phyloP scores from a whole-genome alignment of 2,329 filamentous ascomycete genomes.

The Fusarium sp. region DNA sequence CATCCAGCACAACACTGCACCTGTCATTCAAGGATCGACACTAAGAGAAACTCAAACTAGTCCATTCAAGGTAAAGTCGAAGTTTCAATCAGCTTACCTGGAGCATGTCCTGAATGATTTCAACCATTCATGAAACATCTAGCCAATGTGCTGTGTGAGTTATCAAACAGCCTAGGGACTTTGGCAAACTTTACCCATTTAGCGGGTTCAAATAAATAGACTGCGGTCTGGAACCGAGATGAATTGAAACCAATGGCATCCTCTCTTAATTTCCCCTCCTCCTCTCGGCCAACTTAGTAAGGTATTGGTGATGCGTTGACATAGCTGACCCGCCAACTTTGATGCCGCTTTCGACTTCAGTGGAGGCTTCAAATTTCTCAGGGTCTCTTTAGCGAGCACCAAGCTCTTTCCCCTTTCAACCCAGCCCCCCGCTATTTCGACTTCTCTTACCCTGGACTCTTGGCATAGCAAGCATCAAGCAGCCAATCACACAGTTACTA shows the following conservation, averaged over 20 bases:
- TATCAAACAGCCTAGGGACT: constrained; percentile 1
- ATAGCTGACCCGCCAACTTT: neutral
- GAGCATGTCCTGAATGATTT: constrained; percentile 14
- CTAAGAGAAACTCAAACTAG: constrained; percentile 25
- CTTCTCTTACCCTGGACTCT: constrained; percentile 16
- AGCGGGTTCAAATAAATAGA: neutral
- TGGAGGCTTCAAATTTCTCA: constrained; percentile 5
- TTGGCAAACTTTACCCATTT: constrained; percentile 9
- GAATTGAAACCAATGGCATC: neutral
- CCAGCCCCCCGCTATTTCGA: constrained; percentile 21
- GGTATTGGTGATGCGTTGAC: constrained; percentile 15
- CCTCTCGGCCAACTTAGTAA: constrained; percentile 13
- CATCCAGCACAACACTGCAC: neutral
- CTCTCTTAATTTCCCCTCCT: constrained; percentile 2
- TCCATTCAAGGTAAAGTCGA: constrained; percentile 29
- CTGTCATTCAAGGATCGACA: constrained; percentile 27
- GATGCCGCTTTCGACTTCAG: constrained; percentile 18
- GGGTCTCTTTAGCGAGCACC: constrained; percentile 22
- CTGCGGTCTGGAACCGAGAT: neutral
- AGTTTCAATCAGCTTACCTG: neutral
- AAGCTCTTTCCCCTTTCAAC: constrained; percentile 10
- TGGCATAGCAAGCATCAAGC: neutral
- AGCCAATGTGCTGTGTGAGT: neutral
- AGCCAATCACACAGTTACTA: constrained; percentile 23
- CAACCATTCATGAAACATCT: neutral